Conservation (phyloP, 192 early-diverging fungal species). For the Coemansia sp. region DNA sequence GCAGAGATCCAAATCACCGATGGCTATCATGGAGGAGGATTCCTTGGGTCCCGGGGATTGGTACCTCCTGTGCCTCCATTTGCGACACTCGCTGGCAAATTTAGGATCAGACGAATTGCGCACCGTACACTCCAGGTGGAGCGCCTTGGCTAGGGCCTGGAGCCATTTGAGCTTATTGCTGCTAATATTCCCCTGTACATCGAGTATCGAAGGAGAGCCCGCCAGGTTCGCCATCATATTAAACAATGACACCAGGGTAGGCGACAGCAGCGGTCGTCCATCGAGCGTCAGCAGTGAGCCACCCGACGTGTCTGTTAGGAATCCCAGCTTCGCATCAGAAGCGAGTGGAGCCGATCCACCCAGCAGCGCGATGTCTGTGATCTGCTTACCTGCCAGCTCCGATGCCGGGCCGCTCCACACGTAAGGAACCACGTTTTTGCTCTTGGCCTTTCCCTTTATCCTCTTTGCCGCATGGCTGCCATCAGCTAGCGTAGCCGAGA, state of each 20-base stretch:
- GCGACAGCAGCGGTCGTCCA: slow-evolving; percentile 8
- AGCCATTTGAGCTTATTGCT: slow-evolving; percentile 21
- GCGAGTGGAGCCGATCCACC: slow-evolving; percentile 1
- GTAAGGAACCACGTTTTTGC: slow-evolving; percentile 14
- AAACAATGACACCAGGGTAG: slow-evolving; percentile 1
- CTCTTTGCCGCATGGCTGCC: neutral
- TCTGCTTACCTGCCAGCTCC: neutral
- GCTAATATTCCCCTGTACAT: slow-evolving; percentile 2
- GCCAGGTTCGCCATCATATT: neutral
- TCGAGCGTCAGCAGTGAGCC: slow-evolving; percentile 4
- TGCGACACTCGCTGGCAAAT: neutral
- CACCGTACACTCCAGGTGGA: slow-evolving; percentile 11
- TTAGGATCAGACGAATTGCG: neutral
- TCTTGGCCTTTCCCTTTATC: neutral
- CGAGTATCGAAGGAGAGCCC: neutral
- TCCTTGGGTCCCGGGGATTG: neutral
- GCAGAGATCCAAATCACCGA: slow-evolving; percentile 11
- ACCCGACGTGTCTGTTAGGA: neutral
- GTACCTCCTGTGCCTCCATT: neutral
- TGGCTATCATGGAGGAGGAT: neutral
- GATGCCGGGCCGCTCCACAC: slow-evolving; percentile 24
- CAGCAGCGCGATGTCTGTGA: neutral
- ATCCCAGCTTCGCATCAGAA: neutral
- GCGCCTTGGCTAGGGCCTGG: slow-evolving; percentile 3
- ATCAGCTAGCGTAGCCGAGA: neutral